Percentiles rank a stretch among this genome's conserved stretches.
These are phyloP conservation scores for Nicotiana noctiflora DNA, from an alignment of 257 asterid genomes.

Conservation along the genomic window DNA sequence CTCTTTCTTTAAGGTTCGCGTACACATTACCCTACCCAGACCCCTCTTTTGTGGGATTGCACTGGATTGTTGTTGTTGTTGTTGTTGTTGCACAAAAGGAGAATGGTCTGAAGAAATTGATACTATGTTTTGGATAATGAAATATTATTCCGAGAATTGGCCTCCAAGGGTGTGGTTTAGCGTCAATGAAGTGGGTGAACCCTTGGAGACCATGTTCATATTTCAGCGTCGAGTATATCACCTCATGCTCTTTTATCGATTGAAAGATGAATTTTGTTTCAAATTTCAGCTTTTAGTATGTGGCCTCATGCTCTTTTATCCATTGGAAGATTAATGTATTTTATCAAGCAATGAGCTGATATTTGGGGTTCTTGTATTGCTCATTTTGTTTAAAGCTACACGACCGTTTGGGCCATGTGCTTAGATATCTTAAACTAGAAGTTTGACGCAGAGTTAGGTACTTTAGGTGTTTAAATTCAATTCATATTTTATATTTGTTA, in stretches of 20 bases:
- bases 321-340: not conserved
- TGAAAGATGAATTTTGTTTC: not conserved
- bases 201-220: no score
- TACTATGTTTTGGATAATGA: not conserved
- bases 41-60: no score
- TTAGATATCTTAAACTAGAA: not conserved
- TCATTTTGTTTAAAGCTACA: not conserved
- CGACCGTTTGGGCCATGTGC: not conserved
- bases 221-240: not conserved
- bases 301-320: not conserved
- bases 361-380: not conserved
- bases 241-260: not conserved
- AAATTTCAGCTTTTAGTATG: not conserved
- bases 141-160: no score
- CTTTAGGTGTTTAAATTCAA: constrained; percentile 19
- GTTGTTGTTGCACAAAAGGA: not conserved
- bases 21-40: no score
- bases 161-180: no score
- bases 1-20: no score
- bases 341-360: not conserved
- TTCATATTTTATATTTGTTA: constrained; percentile 13
- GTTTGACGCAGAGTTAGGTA: not conserved
- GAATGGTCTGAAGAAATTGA: not conserved
- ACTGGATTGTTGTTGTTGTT: no score
- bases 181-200: no score